Base-by-base conservation (phyloP, 805 yeast genomes). In the Kodamaea neixiangensis region DNA sequence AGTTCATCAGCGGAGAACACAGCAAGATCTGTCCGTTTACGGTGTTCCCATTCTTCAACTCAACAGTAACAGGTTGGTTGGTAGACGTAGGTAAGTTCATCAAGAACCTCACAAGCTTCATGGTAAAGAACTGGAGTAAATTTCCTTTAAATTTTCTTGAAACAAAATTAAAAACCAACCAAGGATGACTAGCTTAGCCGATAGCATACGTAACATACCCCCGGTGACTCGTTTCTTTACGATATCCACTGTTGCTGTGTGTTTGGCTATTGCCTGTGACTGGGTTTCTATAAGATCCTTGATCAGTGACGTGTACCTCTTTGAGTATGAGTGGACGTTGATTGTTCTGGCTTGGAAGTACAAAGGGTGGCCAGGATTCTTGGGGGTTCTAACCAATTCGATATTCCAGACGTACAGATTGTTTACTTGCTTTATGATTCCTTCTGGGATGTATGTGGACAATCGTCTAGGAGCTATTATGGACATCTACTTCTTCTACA, bases 1-100 rank as follows among this genome's bases (percentile, higher is more conserved):
- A 83, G 68, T 92, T 92, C 98, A 92, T 92, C 55, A 87, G 80
- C 21, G 97, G 97, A 2, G 96, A 78, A 38, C 94, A 96, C 5
- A 91, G 82, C 38, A 87, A 82, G 20, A 93, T 74, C 11, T 92
- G 88, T 0, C 98, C 98, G 60, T 87, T 81, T 5, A 93, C 81
- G 4, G 89, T 78, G 3, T 93, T 88, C 37, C 97, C 97, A 68
- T 93, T 90, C 67, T 92, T 93, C 62, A 93, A 75, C 66, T 92
- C 98, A 15, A 92, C 87, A 47, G 93, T 91, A 1, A 93, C 93
- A 46, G 90, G 85, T 69, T 91, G 97, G 51, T 86, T 85, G 35
- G 86, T 81, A 19, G 75, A 67, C 54, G 66, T 59, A 19, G 78
- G 77, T 61, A 93, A 73, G 62, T 90, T 91, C 89, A 89, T 89